Conservation (phyloP, 2,329 filamentous ascomycete genomes). For the Fusarium aywerte region DNA sequence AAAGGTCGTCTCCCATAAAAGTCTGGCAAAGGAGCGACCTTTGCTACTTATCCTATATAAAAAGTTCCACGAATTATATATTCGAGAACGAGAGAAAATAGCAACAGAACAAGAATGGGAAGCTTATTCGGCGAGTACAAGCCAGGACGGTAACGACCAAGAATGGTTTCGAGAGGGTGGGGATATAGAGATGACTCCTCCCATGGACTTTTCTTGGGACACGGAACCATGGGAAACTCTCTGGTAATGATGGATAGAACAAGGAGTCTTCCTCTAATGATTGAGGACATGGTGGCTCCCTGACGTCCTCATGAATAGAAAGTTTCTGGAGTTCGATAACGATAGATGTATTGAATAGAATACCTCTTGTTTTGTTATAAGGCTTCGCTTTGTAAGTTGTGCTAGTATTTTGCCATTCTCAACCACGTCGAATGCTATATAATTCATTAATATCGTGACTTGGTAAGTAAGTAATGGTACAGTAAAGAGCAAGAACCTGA, state of each 20-base stretch:
- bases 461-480: slow-evolving; percentile 20
- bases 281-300: background rate
- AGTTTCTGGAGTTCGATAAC: too few species aligned
- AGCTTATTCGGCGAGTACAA: background rate
- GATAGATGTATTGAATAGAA: background rate
- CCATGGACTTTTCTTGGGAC: background rate
- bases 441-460: slow-evolving; percentile 31
- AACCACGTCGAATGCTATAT: background rate
- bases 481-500: slow-evolving; percentile 9
- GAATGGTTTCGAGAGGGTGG: too few species aligned
- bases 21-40: background rate
- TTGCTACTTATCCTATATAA: background rate
- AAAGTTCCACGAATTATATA: background rate
- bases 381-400: background rate
- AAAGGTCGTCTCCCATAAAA: too few species aligned
- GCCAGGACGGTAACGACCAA: background rate
- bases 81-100: too few species aligned
- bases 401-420: background rate
- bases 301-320: too few species aligned
- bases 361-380: background rate
- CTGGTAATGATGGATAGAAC: too few species aligned
- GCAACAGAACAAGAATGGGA: background rate
- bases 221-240: too few species aligned
- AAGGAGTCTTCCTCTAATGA: background rate
- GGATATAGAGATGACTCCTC: background rate